Evolutionary conservation across 805 yeast genomes (phyloP).

Genomic region (Yarrowia bubula): DNA sequence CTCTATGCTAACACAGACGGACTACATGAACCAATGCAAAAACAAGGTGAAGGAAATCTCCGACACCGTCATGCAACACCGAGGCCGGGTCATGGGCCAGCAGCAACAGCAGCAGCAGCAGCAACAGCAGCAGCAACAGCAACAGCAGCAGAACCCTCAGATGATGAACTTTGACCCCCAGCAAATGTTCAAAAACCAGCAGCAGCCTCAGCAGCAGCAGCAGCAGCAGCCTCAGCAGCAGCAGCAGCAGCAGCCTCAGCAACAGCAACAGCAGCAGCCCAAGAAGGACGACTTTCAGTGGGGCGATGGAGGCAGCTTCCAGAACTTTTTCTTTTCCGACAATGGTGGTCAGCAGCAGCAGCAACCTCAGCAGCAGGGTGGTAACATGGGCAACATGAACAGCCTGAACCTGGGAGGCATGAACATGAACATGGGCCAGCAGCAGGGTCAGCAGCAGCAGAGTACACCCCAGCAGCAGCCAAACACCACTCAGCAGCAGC

Average conservation of each 20-base stretch:
- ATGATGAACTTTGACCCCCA: constrained; percentile 26
- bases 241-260: constrained; percentile 26
- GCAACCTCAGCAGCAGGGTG: constrained; percentile 32
- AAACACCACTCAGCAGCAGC: constrained; percentile 5
- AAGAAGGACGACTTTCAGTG: constrained; percentile 23
- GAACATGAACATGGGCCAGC: constrained; percentile 23
- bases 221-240: constrained; percentile 27
- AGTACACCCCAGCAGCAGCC: neutral
- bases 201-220: constrained; percentile 25
- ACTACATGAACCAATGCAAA: constrained; percentile 34
- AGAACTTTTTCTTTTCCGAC: constrained; percentile 27
- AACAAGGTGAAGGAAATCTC: constrained; percentile 31
- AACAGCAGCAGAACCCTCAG: constrained; percentile 24
- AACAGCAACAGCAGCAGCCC: constrained; percentile 28
- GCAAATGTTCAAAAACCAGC: constrained; percentile 27
- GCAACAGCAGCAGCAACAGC: constrained; percentile 31
- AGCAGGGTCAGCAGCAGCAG: constrained; percentile 33
- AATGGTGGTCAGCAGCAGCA: constrained; percentile 35
- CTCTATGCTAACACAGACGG: constrained; percentile 29
- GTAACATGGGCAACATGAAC: constrained; percentile 29
- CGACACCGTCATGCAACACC: constrained; percentile 28
- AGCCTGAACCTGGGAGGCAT: neutral
- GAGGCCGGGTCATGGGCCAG: constrained; percentile 13
- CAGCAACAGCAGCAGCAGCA: constrained; percentile 29
- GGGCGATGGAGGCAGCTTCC: constrained; percentile 21